Evolutionary conservation across 768 basidiomycete genomes (phyloP), one percentile per base, ranked within the genome.

Genomic region (Austroboletus eburneus): DNA sequence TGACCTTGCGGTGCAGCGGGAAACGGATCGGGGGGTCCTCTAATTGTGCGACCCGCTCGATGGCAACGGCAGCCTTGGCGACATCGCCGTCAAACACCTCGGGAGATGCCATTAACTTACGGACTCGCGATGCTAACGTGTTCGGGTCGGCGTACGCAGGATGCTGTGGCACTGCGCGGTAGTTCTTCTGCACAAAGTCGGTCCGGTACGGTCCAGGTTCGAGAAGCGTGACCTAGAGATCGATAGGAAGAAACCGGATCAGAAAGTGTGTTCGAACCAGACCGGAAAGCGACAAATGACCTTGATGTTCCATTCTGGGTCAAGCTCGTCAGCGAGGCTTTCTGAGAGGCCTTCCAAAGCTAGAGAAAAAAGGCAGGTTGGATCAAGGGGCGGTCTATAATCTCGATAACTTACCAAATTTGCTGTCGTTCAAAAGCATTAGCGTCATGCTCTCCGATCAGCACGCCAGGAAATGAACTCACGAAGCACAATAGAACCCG

Each of bases 401-500:
- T 13, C 23, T 2, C 9, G 2, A 2, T 3, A 16, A 16, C 54
- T 46, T 35, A 48, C 59, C 60, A 32, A 53, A 56, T 14, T 51
- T 51, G n/a, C 54, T 62, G 36, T 48, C 4, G 13, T 1, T 25
- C 9, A 9, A 39, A 8, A 10, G 2, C 4, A 13, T 50, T 18
- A 48, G 24, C 13, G 16, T 44, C 10, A 10, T 2, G 7, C 12
- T 27, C 27, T 5, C 7, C 12, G 27, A 10, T 2, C 10, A 20
- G 8, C 12, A 21, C 18, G 34, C 17, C 5, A 12, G 5, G 32
- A 9, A 13, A 4, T 14, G 10, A 24, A 54, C 63, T 45, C 7
- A 60, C 63, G 63, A 57, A 22, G 67, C 65, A 20, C 45, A 33
- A 30, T 69, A 69, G 22, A 54, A 57, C 6, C 52, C 58, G 7